These are phyloP conservation scores for Aspergillus asperescens DNA, from an alignment of 495 filamentous ascomycete genomes.

Conservation along the genomic window DNA sequence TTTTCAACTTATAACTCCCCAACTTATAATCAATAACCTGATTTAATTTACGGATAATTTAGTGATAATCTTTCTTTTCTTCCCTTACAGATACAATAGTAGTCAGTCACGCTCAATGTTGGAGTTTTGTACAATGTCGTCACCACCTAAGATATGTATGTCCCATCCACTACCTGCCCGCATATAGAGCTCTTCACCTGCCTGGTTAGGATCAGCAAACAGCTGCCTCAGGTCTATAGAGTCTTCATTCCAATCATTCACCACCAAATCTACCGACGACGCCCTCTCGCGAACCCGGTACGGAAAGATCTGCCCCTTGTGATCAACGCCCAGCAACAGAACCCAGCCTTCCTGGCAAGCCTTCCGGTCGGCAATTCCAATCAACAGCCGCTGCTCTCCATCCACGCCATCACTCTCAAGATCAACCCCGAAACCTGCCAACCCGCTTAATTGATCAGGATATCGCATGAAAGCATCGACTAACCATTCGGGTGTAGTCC, in stretches of 20 bases:
- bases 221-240: no score
- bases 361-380: constrained; percentile 18
- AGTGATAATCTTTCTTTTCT: no score
- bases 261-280: no score
- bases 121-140: no score
- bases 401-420: neutral
- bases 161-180: no score
- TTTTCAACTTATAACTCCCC: neutral
- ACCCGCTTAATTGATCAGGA: constrained; percentile 15
- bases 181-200: no score
- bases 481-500: constrained; percentile 9
- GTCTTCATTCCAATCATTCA: no score
- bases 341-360: constrained; percentile 20
- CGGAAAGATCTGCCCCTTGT: constrained; percentile 14
- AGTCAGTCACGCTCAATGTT: no score
- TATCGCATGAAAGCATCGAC: constrained; percentile 15
- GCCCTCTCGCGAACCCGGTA: constrained; percentile 12
- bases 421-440: neutral
- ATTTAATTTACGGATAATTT: no score
- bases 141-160: no score
- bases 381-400: neutral
- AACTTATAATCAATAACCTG: neutral
- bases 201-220: no score
- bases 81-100: no score
- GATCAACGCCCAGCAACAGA: constrained; percentile 14